Conservation (phyloP, 306 rosid genomes). For the Alnus glutinosa region DNA sequence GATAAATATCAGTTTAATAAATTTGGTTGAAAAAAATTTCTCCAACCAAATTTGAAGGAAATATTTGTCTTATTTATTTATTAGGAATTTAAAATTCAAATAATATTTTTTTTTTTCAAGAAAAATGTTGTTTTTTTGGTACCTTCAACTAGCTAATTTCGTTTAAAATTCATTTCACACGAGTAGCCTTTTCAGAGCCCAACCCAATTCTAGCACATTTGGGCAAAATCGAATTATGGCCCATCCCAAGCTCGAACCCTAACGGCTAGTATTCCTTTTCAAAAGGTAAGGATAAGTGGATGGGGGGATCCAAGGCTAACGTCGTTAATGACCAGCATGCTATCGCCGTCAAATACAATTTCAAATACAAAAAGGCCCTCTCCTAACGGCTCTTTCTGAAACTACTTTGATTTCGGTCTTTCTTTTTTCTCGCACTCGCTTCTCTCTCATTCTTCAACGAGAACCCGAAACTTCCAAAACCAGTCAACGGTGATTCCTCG, state of each 20-base stretch:
- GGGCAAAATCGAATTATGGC: neutral
- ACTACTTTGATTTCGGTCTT: conserved; percentile 2
- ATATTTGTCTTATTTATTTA: too few species aligned
- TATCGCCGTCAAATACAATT: conserved; percentile 24
- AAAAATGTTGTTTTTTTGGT: too few species aligned
- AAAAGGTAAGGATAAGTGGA: neutral
- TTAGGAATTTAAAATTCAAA: too few species aligned
- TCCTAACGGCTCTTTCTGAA: conserved; percentile 43
- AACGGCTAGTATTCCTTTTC: conserved; percentile 42
- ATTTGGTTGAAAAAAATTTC: too few species aligned
- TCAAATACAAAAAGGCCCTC: conserved; percentile 24
- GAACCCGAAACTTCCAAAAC: conserved; percentile 25
- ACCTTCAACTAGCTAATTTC: too few species aligned
- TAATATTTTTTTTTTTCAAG: neutral
- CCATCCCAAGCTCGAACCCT: conserved; percentile 14
- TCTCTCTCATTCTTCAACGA: conserved; percentile 27
- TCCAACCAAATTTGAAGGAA: too few species aligned
- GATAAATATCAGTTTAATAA: too few species aligned
- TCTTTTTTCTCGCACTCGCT: conserved; percentile 4
- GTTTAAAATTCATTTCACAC: neutral
- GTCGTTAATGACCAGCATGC: conserved; percentile 2
- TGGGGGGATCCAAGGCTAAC: conserved; percentile 24
- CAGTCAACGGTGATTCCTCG: conserved; percentile 5
- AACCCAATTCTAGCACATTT: neutral
- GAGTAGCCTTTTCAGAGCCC: neutral